Evolutionary conservation across 306 rosid species (phyloP).

Genomic region (Dryas drummondii): DNA sequence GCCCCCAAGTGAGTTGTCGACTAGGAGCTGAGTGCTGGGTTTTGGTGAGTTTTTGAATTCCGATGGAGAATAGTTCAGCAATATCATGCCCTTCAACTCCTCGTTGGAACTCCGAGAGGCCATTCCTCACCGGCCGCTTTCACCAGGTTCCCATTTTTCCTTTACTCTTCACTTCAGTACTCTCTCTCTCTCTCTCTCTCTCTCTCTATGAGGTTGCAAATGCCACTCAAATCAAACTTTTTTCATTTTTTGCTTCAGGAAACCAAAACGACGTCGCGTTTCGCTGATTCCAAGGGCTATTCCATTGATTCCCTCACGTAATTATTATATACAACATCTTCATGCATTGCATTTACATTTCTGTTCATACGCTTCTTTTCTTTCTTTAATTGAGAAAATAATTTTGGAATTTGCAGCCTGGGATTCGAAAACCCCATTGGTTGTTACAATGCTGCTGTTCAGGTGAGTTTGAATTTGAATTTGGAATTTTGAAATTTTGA

Average conservation of each 20-base stretch:
- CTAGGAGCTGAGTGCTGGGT: too few relatives aligned
- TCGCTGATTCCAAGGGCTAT: constrained; percentile 37
- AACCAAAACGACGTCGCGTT: constrained; percentile 41
- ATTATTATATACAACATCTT: not conserved
- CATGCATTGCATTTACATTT: not conserved
- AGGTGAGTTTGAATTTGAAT: constrained; percentile 40
- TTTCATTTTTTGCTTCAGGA: constrained; percentile 34
- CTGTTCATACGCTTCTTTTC: not conserved
- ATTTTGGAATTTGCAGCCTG: constrained; percentile 6
- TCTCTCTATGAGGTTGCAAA: not conserved
- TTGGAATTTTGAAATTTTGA: not conserved
- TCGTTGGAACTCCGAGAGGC: constrained; percentile 55
- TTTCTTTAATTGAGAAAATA: not conserved
- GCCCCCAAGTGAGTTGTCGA: too few relatives aligned
- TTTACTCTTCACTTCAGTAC: not conserved
- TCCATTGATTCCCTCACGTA: constrained; percentile 42
- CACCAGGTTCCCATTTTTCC: constrained; percentile 35
- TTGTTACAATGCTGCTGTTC: constrained; percentile 73
- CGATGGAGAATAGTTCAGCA: constrained; percentile 34
- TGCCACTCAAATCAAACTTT: not conserved
- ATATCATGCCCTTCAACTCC: constrained; percentile 45
- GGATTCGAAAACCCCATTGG: constrained; percentile 63
- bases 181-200: not conserved
- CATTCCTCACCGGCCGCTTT: constrained; percentile 61
- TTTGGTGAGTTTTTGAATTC: not conserved